These are phyloP conservation scores for Gleditsia sinensis DNA, from an alignment of 306 rosid genomes.

Conservation along the genomic window DNA sequence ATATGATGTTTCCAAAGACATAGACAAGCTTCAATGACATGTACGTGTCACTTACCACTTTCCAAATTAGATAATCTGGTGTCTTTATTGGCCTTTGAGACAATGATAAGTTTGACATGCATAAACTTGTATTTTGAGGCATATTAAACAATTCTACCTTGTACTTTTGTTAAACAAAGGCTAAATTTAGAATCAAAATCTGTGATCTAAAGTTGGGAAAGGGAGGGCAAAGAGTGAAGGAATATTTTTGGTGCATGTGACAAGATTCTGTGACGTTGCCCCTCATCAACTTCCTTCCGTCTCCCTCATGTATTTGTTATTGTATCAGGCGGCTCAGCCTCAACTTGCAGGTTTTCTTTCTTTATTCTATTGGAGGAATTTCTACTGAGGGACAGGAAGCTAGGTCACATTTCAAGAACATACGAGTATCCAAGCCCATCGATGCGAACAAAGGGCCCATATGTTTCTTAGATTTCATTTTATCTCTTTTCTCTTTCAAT, in stretches of 20 bases:
- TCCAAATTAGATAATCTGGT: slow-evolving; percentile 27
- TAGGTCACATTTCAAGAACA: too few relatives aligned
- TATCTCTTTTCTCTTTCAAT: too few relatives aligned
- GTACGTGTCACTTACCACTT: slow-evolving; percentile 11
- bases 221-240: slow-evolving; percentile 19
- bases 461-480: too few relatives aligned
- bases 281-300: neutral
- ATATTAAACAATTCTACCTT: slow-evolving; percentile 21
- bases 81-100: neutral
- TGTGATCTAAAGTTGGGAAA: neutral
- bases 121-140: slow-evolving; percentile 45
- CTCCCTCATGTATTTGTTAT: neutral
- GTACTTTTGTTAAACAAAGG: slow-evolving; percentile 6
- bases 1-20: slow-evolving; percentile 33
- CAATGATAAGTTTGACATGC: neutral
- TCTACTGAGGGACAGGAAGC: neutral
- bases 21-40: neutral
- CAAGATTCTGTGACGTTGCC: neutral
- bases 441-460: neutral
- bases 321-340: neutral
- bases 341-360: neutral
- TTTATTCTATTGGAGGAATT: neutral
- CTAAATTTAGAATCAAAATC: neutral
- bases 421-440: neutral
- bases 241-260: slow-evolving; percentile 15